phyloP scores from a whole-genome alignment of 163 green algal genomes.

The Volvox carteri region DNA sequence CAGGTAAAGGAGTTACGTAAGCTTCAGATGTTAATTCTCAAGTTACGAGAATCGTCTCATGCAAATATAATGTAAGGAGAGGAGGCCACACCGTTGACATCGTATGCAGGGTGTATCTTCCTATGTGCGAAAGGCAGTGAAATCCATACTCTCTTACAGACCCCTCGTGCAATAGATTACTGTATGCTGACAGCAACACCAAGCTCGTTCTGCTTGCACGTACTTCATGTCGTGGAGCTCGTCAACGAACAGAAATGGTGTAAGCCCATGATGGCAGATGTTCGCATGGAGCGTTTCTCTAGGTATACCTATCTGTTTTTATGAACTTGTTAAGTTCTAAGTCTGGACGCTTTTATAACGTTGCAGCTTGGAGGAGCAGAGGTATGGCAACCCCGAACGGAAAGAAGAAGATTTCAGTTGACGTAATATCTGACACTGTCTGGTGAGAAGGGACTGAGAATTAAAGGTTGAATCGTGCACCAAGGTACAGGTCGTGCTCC shows the following conservation, averaged over 20 bases:
- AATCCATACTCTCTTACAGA: too few species aligned
- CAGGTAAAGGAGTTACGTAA: background rate
- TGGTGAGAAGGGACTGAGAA: conserved; percentile 24
- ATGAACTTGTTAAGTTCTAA: background rate
- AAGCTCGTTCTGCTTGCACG: too few species aligned
- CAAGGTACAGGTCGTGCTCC: too few species aligned
- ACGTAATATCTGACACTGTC: conserved; percentile 37
- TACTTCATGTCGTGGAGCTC: conserved; percentile 1
- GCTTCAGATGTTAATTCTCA: background rate
- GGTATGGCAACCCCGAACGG: background rate
- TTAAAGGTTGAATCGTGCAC: background rate
- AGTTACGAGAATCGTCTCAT: background rate
- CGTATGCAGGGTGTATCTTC: too few species aligned
- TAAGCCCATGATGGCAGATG: background rate
- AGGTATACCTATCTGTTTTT: too few species aligned
- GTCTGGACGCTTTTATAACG: background rate
- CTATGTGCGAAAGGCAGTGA: too few species aligned
- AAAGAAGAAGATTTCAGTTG: conserved; percentile 9
- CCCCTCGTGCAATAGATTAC: too few species aligned
- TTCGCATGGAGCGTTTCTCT: too few species aligned
- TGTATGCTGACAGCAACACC: too few species aligned
- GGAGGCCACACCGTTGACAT: background rate
- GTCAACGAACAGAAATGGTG: background rate
- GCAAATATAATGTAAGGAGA: background rate
- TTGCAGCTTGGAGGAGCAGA: background rate